These are phyloP conservation scores for Vitis hybrid DNA, from an alignment of 177 flowering plant species.

Conservation along the genomic window DNA sequence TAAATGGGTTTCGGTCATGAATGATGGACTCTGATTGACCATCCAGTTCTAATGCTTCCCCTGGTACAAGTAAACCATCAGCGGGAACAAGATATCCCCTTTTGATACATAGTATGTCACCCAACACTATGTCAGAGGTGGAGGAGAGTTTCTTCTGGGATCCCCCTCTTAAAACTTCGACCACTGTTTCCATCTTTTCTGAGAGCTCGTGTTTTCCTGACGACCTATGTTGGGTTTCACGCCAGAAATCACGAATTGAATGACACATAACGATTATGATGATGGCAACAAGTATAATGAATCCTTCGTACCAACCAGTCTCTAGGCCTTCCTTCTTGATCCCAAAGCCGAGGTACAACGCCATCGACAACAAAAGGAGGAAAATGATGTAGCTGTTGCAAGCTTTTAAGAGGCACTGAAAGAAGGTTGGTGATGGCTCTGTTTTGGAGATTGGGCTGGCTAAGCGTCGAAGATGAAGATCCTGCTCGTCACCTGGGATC, in stretches of 20 bases:
- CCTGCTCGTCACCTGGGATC: constrained; percentile 3
- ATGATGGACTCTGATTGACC: background rate
- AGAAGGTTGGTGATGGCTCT: background rate
- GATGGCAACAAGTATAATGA: constrained; percentile 1
- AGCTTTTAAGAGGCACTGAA: background rate
- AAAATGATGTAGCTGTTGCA: constrained; percentile 10
- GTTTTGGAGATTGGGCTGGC: background rate
- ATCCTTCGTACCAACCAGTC: constrained; percentile 19
- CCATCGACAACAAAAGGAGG: constrained; percentile 10
- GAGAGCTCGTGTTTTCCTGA: background rate
- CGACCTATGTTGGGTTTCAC: background rate
- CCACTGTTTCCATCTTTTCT: background rate
- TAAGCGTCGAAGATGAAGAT: background rate
- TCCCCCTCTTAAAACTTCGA: constrained; percentile 13
- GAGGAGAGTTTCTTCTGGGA: background rate
- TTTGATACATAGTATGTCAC: constrained; percentile 20
- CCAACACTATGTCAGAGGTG: constrained; percentile 12
- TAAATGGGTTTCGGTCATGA: constrained; percentile 12
- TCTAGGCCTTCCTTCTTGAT: constrained; percentile 14
- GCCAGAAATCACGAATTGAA: background rate
- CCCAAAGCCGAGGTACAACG: constrained; percentile 9
- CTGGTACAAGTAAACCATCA: constrained; percentile 20
- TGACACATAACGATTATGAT: constrained; percentile 2
- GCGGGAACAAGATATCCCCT: constrained; percentile 18
- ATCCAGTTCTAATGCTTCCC: constrained; percentile 6